phyloP scores from a whole-genome alignment of 306 rosid genomes.

The Quercus agrifolia region DNA sequence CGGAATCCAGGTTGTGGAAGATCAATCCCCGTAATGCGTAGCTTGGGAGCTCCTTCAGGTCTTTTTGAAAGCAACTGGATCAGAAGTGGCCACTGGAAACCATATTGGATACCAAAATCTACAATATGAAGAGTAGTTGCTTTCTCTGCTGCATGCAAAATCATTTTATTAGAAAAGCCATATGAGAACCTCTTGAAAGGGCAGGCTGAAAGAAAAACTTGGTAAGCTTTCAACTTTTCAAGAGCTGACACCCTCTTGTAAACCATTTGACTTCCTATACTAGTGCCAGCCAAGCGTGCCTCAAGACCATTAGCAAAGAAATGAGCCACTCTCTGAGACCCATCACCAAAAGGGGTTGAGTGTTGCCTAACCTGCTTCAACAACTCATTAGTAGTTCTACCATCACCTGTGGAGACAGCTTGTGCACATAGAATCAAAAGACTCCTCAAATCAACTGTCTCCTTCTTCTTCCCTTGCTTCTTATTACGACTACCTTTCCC shows the following conservation, averaged over 20 bases:
- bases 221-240: slow-evolving; percentile 55
- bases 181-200: slow-evolving; percentile 58
- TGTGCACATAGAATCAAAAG: slow-evolving; percentile 72
- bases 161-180: slow-evolving; percentile 30
- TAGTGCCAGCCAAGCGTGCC: slow-evolving; percentile 46
- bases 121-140: slow-evolving; percentile 54
- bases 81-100: slow-evolving; percentile 76
- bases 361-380: slow-evolving; percentile 60
- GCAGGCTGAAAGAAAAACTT: slow-evolving; percentile 37
- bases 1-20: slow-evolving; percentile 76
- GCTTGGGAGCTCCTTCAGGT: slow-evolving; percentile 41
- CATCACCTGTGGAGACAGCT: slow-evolving; percentile 56
- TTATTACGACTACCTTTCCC: slow-evolving; percentile 27
- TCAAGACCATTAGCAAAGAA: slow-evolving; percentile 65
- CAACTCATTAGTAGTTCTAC: slow-evolving; percentile 42
- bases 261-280: slow-evolving; percentile 25
- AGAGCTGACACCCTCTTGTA: slow-evolving; percentile 29
- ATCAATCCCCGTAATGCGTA: slow-evolving; percentile 70
- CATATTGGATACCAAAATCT: slow-evolving; percentile 71
- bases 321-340: slow-evolving; percentile 61
- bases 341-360: slow-evolving; percentile 63
- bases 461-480: slow-evolving; percentile 19
- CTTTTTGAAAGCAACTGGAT: slow-evolving; percentile 44
- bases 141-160: slow-evolving; percentile 30
- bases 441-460: slow-evolving; percentile 50